Evolutionary conservation across 169 alveolate species (phyloP).

Genomic region (Theileria luwenshuni): DNA sequence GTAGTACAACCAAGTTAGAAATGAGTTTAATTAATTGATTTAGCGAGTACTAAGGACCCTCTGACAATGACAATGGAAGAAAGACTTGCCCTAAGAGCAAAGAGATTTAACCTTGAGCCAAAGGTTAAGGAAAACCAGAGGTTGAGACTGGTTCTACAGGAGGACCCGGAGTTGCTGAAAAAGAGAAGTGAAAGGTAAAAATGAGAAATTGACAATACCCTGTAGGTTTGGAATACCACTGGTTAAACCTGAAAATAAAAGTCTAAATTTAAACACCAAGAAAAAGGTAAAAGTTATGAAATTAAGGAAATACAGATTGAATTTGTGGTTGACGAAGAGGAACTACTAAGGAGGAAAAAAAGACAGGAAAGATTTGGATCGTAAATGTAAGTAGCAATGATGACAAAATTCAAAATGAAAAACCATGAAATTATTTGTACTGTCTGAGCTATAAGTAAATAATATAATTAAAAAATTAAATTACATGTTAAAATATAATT

Average conservation of each 20-base stretch:
- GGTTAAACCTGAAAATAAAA: neutral
- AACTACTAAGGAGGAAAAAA: constrained; percentile 29
- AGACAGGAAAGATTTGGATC: constrained; percentile 47
- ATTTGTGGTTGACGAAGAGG: constrained; percentile 52
- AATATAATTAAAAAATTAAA: neutral
- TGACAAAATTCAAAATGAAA: constrained; percentile 43
- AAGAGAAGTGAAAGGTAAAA: constrained; percentile 19
- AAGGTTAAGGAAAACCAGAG: neutral
- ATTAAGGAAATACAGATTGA: neutral
- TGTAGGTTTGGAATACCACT: constrained; percentile 12
- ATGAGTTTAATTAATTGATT: neutral
- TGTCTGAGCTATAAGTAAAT: constrained; percentile 56
- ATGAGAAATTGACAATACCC: neutral
- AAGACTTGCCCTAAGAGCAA: constrained; percentile 36
- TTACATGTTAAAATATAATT: neutral
- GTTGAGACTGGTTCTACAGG: constrained; percentile 9
- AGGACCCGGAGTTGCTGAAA: constrained; percentile 15
- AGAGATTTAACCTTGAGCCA: constrained; percentile 45
- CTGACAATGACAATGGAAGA: constrained; percentile 34
- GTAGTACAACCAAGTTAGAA: neutral
- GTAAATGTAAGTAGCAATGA: constrained; percentile 31
- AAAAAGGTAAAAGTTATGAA: neutral
- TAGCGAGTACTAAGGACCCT: neutral
- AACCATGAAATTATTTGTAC: constrained; percentile 61
- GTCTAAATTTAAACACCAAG: neutral